A percentile compares a stretch with the other conserved stretches of the same genome.
phyloP scores from a whole-genome alignment of 106 monocot species.

The Hemerocallis citrina region DNA sequence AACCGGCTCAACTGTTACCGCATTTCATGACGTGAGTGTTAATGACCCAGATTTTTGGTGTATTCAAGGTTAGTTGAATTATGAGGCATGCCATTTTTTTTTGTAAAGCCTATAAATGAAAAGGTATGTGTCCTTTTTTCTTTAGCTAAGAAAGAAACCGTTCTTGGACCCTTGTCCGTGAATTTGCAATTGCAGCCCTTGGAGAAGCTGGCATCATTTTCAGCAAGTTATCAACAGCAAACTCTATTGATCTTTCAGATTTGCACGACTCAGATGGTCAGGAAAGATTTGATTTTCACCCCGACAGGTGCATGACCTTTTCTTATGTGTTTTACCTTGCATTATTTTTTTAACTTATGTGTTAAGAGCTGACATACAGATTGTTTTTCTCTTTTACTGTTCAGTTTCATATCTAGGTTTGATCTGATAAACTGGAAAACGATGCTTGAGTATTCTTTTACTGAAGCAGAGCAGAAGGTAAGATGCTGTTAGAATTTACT shows the following conservation, averaged over 20 bases:
- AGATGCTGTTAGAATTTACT: slow-evolving; percentile 8
- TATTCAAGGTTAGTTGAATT: slow-evolving; percentile 66
- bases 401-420: slow-evolving; percentile 70
- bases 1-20: slow-evolving; percentile 26
- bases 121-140: too few relatives aligned
- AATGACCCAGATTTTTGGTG: slow-evolving; percentile 77
- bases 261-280: neutral
- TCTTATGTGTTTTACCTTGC: neutral
- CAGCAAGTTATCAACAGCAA: slow-evolving; percentile 46
- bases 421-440: slow-evolving; percentile 83
- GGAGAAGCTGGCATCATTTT: slow-evolving; percentile 74
- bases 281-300: slow-evolving; percentile 38
- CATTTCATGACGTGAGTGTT: slow-evolving; percentile 76
- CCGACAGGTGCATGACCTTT: slow-evolving; percentile 47
- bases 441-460: slow-evolving; percentile 54
- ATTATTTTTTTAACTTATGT: neutral
- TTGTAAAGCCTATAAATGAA: too few relatives aligned
- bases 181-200: slow-evolving; percentile 42
- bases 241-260: slow-evolving; percentile 13
- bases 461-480: slow-evolving; percentile 58
- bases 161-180: slow-evolving; percentile 1
- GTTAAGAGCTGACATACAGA: neutral
- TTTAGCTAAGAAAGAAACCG: neutral
- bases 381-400: slow-evolving; percentile 9
- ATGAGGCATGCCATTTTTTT: neutral